Evolutionary conservation across 1,284 basidiomycete genomes (phyloP).

Genomic region (Calocybe gambosa): DNA sequence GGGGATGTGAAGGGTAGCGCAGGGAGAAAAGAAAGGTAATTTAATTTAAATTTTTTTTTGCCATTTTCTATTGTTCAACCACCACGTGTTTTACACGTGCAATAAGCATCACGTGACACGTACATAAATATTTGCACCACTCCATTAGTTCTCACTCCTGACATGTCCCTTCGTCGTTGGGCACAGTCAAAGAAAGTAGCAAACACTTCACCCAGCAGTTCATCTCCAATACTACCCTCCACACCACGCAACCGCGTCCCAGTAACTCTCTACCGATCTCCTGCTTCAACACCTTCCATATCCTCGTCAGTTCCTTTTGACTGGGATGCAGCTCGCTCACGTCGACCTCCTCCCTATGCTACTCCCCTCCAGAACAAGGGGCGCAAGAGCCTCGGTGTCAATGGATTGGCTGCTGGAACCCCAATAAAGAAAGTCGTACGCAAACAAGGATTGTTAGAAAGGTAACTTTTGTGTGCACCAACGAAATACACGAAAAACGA

Average conservation of each 20-base stretch:
- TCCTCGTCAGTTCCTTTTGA: conserved; percentile 72
- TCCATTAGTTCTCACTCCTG: not conserved
- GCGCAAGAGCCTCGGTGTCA: conserved; percentile 35
- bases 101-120: conserved; percentile 17
- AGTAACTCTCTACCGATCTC: conserved; percentile 43
- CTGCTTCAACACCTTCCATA: conserved; percentile 56
- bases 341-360: conserved; percentile 62
- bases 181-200: conserved; percentile 45
- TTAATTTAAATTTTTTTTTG: conserved; percentile 21
- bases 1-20: conserved; percentile 20
- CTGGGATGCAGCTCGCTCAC: conserved; percentile 54
- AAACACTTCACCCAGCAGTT: conserved; percentile 28
- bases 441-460: conserved; percentile 56
- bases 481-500: not conserved
- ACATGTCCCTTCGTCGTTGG: conserved; percentile 48
- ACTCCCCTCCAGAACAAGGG: conserved; percentile 46
- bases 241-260: conserved; percentile 42
- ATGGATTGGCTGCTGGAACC: conserved; percentile 26
- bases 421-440: conserved; percentile 44
- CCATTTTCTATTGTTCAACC: conserved; percentile 39
- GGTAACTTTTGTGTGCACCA: conserved; percentile 35
- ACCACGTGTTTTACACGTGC: conserved; percentile 35
- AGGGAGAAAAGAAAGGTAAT: not conserved
- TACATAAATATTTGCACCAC: not conserved
- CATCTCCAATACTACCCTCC: conserved; percentile 17